A percentile compares a stretch with the other conserved stretches of the same genome.
Evolutionary conservation across 495 filamentous ascomycete species (phyloP).

Genomic region (Aspergillus hancockii): DNA sequence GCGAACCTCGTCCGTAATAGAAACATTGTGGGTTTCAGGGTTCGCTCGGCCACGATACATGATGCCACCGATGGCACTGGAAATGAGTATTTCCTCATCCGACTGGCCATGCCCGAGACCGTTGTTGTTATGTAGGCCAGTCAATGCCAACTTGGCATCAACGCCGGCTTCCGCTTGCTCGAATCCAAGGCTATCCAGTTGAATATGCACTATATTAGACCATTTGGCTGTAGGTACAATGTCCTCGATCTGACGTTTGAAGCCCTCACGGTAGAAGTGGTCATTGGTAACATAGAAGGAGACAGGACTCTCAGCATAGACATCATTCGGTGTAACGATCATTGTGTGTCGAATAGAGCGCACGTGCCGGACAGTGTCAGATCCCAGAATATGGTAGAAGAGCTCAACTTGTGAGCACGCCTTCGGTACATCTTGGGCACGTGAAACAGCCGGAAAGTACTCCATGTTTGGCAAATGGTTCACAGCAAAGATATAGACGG

Average conservation of each 20-base stretch:
- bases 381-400: constrained; percentile 53
- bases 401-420: constrained; percentile 58
- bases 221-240: constrained; percentile 37
- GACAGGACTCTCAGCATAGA: constrained; percentile 47
- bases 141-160: constrained; percentile 43
- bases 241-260: constrained; percentile 46
- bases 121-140: constrained; percentile 52
- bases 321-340: constrained; percentile 62
- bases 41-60: constrained; percentile 29
- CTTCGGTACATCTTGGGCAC: constrained; percentile 23
- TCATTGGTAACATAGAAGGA: constrained; percentile 64
- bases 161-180: constrained; percentile 33
- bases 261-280: constrained; percentile 52
- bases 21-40: constrained; percentile 33
- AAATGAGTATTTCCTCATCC: constrained; percentile 49
- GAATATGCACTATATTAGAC: constrained; percentile 39
- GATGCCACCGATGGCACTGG: constrained; percentile 38
- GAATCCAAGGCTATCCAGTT: constrained; percentile 20
- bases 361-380: constrained; percentile 37
- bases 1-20: constrained; percentile 40
- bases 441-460: constrained; percentile 16
- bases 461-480: constrained; percentile 57
- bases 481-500: constrained; percentile 62
- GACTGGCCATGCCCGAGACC: constrained; percentile 56
- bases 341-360: constrained; percentile 44